phyloP scores from a whole-genome alignment of 1,284 basidiomycete species.

The Tranzscheliella williamsii region DNA sequence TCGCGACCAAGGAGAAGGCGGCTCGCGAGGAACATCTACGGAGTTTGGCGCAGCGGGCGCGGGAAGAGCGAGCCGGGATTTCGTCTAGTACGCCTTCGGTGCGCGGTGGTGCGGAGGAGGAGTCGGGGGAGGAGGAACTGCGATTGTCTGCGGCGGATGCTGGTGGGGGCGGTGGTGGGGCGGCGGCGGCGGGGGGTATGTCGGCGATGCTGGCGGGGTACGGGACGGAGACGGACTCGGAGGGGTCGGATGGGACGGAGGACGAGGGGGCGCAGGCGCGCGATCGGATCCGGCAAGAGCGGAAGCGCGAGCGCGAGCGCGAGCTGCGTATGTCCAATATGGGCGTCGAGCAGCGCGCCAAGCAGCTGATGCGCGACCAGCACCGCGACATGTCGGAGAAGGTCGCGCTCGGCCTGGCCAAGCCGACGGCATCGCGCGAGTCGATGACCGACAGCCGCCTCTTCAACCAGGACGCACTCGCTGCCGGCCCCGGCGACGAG shows the following conservation, averaged over 20 bases:
- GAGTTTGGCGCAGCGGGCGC: conserved; percentile 86
- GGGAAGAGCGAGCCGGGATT: conserved; percentile 87
- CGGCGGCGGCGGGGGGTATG: conserved; percentile 24
- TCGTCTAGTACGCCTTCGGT: conserved; percentile 39
- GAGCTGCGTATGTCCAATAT: conserved; percentile 99
- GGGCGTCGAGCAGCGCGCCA: conserved; percentile 94
- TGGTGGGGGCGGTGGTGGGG: conserved; percentile 39
- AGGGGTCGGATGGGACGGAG: conserved; percentile 62
- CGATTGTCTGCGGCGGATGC: neutral
- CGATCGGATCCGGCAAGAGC: conserved; percentile 87
- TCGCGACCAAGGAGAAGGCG: conserved; percentile 96
- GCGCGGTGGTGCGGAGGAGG: conserved; percentile 16
- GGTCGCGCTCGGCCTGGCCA: conserved; percentile 93
- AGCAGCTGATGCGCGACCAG: conserved; percentile 87
- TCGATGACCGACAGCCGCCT: conserved; percentile 94
- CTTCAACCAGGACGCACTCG: conserved; percentile 90
- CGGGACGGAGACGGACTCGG: conserved; percentile 66
- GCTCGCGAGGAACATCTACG: conserved; percentile 95
- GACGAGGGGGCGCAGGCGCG: conserved; percentile 84
- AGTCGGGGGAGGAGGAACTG: conserved; percentile 11
- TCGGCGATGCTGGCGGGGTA: conserved; percentile 52
- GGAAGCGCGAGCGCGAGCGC: conserved; percentile 88
- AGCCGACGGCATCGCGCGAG: conserved; percentile 84
- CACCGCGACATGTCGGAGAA: conserved; percentile 99
- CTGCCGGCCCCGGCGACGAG: conserved; percentile 78